Percentiles rank a stretch among this genome's conserved stretches.
phyloP scores from a whole-genome alignment of 768 basidiomycete species.

The Rhodotorula toruloides region DNA sequence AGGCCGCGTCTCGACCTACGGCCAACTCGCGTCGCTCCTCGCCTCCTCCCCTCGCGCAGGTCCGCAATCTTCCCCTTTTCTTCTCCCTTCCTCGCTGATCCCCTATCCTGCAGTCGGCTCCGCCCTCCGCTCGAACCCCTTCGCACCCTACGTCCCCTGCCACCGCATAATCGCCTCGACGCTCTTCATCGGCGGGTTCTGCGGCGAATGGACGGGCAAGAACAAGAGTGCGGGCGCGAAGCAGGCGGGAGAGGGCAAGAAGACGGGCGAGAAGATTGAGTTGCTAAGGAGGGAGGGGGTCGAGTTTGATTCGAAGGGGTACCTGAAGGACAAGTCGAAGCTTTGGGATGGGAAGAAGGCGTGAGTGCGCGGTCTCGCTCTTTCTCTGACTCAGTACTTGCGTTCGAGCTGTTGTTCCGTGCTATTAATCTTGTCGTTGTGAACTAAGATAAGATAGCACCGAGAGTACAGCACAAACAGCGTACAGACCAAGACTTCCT shows the following conservation, averaged over 20 bases:
- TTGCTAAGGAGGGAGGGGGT: slow-evolving; percentile 58
- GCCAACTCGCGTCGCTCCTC: slow-evolving; percentile 16
- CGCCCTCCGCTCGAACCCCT: slow-evolving; percentile 62
- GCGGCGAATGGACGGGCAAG: slow-evolving; percentile 55
- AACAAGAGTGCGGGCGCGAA: neutral
- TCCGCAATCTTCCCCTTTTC: neutral
- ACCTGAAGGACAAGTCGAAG: slow-evolving; percentile 42
- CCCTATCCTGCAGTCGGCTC: slow-evolving; percentile 52
- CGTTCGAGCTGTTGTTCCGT: neutral
- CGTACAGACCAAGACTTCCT: too few species aligned
- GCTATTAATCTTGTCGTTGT: neutral
- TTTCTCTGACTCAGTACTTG: neutral
- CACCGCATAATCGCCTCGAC: slow-evolving; percentile 65
- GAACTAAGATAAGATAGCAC: too few species aligned
- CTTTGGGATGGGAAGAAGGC: slow-evolving; percentile 33
- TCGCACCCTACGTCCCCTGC: slow-evolving; percentile 63
- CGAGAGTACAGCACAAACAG: too few species aligned
- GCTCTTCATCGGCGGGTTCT: slow-evolving; percentile 60
- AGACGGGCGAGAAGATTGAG: slow-evolving; percentile 49
- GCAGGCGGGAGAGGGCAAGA: neutral
- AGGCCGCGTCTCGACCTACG: slow-evolving; percentile 39
- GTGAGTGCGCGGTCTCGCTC: neutral
- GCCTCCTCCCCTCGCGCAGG: slow-evolving; percentile 18
- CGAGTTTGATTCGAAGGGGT: slow-evolving; percentile 52
- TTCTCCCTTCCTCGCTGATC: neutral